Evolutionary conservation across 768 basidiomycete genomes (phyloP).

Genomic region (Mycena capillaripes): DNA sequence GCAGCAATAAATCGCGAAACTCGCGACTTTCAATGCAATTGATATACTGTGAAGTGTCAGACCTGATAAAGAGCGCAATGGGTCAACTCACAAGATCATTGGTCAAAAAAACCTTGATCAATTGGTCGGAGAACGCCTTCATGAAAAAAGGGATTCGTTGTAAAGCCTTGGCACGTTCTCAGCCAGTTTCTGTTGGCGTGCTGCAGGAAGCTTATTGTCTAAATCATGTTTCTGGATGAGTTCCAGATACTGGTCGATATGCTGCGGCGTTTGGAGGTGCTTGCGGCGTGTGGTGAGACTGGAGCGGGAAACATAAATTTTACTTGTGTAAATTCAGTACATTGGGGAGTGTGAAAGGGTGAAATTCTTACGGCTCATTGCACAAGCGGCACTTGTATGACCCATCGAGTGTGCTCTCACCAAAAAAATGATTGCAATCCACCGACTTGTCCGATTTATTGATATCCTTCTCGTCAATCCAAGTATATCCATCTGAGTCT

Average conservation of each 20-base stretch:
- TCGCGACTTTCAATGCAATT: too few relatives aligned
- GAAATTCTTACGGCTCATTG: not conserved
- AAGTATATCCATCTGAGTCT: not conserved
- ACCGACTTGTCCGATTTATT: not conserved
- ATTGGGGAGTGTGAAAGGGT: not conserved
- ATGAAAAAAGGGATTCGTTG: not conserved
- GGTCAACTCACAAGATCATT: not conserved
- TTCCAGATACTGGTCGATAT: not conserved
- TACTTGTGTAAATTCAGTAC: not conserved
- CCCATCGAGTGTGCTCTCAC: not conserved
- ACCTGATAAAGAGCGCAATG: not conserved
- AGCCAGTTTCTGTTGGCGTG: not conserved
- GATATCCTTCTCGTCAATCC: not conserved
- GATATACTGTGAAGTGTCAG: too few relatives aligned
- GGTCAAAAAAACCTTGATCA: not conserved
- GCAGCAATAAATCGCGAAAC: too few relatives aligned
- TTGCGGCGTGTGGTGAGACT: slow-evolving; percentile 10
- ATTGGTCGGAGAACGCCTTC: not conserved
- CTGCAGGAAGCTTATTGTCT: not conserved
- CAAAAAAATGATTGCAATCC: slow-evolving; percentile 12
- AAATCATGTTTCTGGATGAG: not conserved
- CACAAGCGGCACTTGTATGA: slow-evolving; percentile 12
- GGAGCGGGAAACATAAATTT: not conserved
- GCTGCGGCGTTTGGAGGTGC: not conserved
- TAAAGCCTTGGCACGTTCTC: not conserved